These are phyloP conservation scores for Sugiyamaella pinicola DNA, from an alignment of 1,139 yeast species.

Conservation along the genomic window DNA sequence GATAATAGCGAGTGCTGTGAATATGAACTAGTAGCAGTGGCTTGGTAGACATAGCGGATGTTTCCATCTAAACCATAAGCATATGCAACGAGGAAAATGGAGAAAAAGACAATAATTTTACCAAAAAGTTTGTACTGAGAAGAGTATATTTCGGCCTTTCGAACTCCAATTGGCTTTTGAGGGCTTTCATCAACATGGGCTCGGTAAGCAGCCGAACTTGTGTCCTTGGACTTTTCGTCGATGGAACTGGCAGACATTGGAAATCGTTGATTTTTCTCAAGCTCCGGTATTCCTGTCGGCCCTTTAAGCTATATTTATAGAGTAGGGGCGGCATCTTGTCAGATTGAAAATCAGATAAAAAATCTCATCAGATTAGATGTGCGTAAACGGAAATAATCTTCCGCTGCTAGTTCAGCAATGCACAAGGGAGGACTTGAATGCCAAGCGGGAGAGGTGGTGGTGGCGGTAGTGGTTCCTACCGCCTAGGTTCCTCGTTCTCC, in stretches of 20 bases:
- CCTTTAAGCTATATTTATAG: background rate
- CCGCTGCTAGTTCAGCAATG: background rate
- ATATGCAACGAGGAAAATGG: conserved; percentile 62
- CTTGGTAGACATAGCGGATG: conserved; percentile 53
- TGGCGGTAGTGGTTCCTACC: too few relatives aligned
- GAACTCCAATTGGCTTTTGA: conserved; percentile 38
- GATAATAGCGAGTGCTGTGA: conserved; percentile 61
- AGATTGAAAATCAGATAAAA: conserved; percentile 3
- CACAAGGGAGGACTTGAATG: background rate
- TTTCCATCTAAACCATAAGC: conserved; percentile 68
- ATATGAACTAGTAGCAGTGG: conserved; percentile 61
- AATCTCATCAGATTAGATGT: conserved; percentile 1
- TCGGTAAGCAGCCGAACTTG: background rate
- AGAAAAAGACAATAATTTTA: conserved; percentile 49
- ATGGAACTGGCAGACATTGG: conserved; percentile 3
- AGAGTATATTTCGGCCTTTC: conserved; percentile 43
- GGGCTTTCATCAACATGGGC: background rate
- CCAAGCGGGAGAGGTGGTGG: background rate
- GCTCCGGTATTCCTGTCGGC: background rate
- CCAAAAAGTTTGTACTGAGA: conserved; percentile 41
- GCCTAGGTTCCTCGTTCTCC: too few relatives aligned
- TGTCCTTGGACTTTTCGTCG: conserved; percentile 12
- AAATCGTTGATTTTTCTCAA: background rate
- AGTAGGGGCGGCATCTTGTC: background rate
- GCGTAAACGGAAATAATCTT: background rate